Evolutionary conservation across 2,329 filamentous ascomycete genomes (phyloP).

Genomic region (Monascus ruber): DNA sequence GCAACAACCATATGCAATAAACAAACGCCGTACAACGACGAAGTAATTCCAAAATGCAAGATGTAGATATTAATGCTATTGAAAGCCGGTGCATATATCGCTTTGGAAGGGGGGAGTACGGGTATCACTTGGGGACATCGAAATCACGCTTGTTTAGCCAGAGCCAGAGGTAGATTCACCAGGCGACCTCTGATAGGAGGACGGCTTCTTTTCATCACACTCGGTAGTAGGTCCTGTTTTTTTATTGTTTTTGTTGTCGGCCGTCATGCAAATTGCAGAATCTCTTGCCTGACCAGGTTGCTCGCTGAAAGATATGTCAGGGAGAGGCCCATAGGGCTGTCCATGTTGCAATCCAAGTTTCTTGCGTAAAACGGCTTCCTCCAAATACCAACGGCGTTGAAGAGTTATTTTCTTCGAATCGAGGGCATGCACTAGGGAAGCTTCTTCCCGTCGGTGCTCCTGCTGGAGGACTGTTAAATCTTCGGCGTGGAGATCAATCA

Average conservation of each 20-base stretch:
- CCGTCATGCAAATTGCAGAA: conserved; percentile 16
- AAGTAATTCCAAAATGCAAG: too few relatives aligned
- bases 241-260: conserved; percentile 7
- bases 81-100: too few relatives aligned
- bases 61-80: too few relatives aligned
- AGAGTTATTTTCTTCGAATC: conserved; percentile 23
- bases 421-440: conserved; percentile 18
- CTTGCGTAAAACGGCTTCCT: conserved; percentile 31
- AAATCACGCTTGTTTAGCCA: too few relatives aligned
- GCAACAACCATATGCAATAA: too few relatives aligned
- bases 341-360: conserved; percentile 26
- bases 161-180: too few relatives aligned
- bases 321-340: conserved; percentile 27
- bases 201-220: too few relatives aligned
- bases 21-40: too few relatives aligned
- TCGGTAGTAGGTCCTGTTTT: neutral
- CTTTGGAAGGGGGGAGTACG: too few relatives aligned
- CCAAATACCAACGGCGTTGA: conserved; percentile 29
- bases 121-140: too few relatives aligned
- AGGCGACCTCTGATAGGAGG: too few relatives aligned
- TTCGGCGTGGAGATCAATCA: conserved; percentile 22
- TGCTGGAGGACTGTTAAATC: conserved; percentile 23
- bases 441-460: conserved; percentile 24
- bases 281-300: conserved; percentile 15
- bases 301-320: conserved; percentile 23